Evolutionary conservation across 441 rosid genomes (phyloP), one percentile per base, ranked within the genome.

Genomic region (Pelargonium hybrid): DNA sequence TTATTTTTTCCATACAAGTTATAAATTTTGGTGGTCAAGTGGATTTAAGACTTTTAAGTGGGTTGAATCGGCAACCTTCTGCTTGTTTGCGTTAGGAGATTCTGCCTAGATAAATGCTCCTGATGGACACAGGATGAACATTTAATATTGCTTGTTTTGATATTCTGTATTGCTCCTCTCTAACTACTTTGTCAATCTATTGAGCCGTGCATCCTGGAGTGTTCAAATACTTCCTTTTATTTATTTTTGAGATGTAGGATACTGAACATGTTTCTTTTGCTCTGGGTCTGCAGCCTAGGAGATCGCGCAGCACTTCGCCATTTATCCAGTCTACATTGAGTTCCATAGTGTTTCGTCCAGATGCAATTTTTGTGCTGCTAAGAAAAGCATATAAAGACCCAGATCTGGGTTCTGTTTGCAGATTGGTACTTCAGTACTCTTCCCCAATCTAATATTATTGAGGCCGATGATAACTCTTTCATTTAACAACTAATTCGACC

Each of bases 381-480:
- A 83, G 92, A 75, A 88, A 83, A 81, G 94, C 97, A 61, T 81
- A 80, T 74, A 82, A 78, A 80, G 97, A 91, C 77, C 63, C 84
- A 43, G 84, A 87, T 82, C 77, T 91, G 71, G 85, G 85, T 73
- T 67, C 75, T 74, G 81, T 87, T 75, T 91, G 94, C 84, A 78
- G 86, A 81, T 80, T 76, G 84, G 97, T 90, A 79, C 78, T 67
- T 66, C 69, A 73, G 48, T 75, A 34, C 66, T 72, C 68, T 69
- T 31, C 25, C 26, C 70, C 65, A 68, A 73, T 77, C 63, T 47
- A 41, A 54, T 39, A 66, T 37, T 70, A 69, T 78, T 41, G 65
- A 67, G 69, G 68, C 23, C 29, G 39, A 20, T 31, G n/a, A 39
- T 25, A 39, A 20, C 62, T 39, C 41, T 66, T 66, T 25, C 26